A percentile compares a stretch with the other conserved stretches of the same genome.
These are phyloP conservation scores for Akanthomyces muscarius DNA, from an alignment of 2,329 filamentous ascomycete genomes.

Conservation along the genomic window DNA sequence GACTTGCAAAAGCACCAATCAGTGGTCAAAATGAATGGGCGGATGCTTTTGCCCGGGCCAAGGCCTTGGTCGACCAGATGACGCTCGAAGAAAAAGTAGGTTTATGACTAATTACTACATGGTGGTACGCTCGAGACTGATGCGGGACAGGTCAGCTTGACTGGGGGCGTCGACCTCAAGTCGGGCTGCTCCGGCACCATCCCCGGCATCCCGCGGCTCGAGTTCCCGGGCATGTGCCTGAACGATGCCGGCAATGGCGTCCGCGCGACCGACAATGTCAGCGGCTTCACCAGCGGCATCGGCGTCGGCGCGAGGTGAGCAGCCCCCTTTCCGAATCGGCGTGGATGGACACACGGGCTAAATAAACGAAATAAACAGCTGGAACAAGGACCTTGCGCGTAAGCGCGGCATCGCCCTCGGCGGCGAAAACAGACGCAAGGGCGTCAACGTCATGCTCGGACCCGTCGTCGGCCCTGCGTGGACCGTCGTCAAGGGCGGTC, in stretches of 20 bases:
- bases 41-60: slow-evolving; percentile 55
- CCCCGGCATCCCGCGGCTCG: slow-evolving; percentile 40
- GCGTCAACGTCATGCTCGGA: slow-evolving; percentile 64
- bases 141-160: slow-evolving; percentile 33
- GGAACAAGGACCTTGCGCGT: slow-evolving; percentile 41
- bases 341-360: slow-evolving; percentile 30
- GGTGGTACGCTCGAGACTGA: background rate
- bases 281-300: slow-evolving; percentile 43
- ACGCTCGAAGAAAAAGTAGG: slow-evolving; percentile 60
- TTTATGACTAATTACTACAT: no score
- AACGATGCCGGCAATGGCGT: slow-evolving; percentile 48
- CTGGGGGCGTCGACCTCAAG: slow-evolving; percentile 48
- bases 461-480: slow-evolving; percentile 69
- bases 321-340: slow-evolving; percentile 30
- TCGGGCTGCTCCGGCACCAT: slow-evolving; percentile 47
- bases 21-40: slow-evolving; percentile 45
- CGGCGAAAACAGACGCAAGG: slow-evolving; percentile 11
- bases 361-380: slow-evolving; percentile 42
- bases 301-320: slow-evolving; percentile 46
- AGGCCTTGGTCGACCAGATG: slow-evolving; percentile 54
- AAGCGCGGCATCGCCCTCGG: slow-evolving; percentile 12
- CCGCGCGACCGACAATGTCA: slow-evolving; percentile 44
- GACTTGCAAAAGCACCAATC: slow-evolving; percentile 26
- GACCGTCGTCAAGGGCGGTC: slow-evolving; percentile 64
- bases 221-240: slow-evolving; percentile 45